phyloP scores from a whole-genome alignment of 1,139 yeast species.

The Sugiyamaella pinicola region DNA sequence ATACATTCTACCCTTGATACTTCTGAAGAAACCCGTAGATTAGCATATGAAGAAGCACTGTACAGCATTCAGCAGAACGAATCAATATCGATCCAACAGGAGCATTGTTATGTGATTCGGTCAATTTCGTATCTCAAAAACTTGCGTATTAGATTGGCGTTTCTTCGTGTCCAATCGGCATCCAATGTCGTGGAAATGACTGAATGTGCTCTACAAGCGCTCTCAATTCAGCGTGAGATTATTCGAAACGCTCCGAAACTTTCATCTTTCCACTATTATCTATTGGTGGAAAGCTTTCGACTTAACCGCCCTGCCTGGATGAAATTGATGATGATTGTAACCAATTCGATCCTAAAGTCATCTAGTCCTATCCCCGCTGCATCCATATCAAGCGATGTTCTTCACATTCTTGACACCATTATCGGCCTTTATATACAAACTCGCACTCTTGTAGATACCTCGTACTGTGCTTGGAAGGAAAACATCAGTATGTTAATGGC shows the following conservation, averaged over 20 bases:
- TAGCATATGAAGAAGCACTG: conserved; percentile 10
- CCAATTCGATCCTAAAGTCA: conserved; percentile 11
- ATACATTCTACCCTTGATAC: background rate
- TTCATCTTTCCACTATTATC: conserved; percentile 14
- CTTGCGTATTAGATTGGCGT: conserved; percentile 19
- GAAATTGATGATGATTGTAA: conserved; percentile 22
- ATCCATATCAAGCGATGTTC: conserved; percentile 8
- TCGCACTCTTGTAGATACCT: conserved; percentile 16
- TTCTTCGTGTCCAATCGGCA: conserved; percentile 13
- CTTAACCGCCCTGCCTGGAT: conserved; percentile 27
- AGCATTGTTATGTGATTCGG: conserved; percentile 18
- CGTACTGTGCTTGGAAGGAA: conserved; percentile 27
- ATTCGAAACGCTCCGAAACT: conserved; percentile 17
- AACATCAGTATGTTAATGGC: conserved; percentile 25
- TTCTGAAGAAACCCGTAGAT: background rate
- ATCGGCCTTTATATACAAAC: conserved; percentile 20
- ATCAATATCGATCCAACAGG: conserved; percentile 12
- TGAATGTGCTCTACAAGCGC: conserved; percentile 19
- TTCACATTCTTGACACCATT: conserved; percentile 16
- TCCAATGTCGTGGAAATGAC: conserved; percentile 13
- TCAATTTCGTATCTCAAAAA: conserved; percentile 13
- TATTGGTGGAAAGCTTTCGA: conserved; percentile 13
- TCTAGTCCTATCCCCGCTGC: background rate
- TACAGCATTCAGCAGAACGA: background rate
- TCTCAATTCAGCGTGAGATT: conserved; percentile 16